Percentiles rank a stretch among this genome's conserved stretches.
phyloP scores from a whole-genome alignment of 306 rosid species.

The Abrus pulchellus region DNA sequence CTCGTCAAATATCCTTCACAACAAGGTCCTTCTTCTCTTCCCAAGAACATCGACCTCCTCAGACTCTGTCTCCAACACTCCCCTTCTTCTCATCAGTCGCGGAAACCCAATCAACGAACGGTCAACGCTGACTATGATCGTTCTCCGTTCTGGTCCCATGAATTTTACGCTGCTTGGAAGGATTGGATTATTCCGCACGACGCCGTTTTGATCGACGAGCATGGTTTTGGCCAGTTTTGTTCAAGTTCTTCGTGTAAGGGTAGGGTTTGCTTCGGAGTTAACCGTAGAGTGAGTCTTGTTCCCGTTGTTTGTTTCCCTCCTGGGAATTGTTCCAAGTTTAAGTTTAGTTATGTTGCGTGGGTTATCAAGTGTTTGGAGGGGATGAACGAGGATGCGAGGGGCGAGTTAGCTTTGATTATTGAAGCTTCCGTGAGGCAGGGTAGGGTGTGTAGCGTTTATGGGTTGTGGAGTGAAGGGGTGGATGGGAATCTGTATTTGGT shows the following conservation, averaged over 20 bases:
- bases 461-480: slow-evolving; percentile 79
- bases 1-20: slow-evolving; percentile 72
- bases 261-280: slow-evolving; percentile 55
- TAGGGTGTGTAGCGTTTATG: slow-evolving; percentile 66
- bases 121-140: slow-evolving; percentile 12
- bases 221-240: slow-evolving; percentile 45
- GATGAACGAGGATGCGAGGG: slow-evolving; percentile 68
- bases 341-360: slow-evolving; percentile 61
- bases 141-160: slow-evolving; percentile 73
- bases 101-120: slow-evolving; percentile 33
- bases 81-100: slow-evolving; percentile 1
- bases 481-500: slow-evolving; percentile 70
- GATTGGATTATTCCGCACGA: slow-evolving; percentile 69
- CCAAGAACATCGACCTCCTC: slow-evolving; percentile 94
- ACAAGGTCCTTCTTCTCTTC: slow-evolving; percentile 79
- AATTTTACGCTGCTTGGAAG: slow-evolving; percentile 74
- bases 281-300: slow-evolving; percentile 60
- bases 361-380: slow-evolving; percentile 74
- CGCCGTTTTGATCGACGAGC: slow-evolving; percentile 55
- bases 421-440: slow-evolving; percentile 63
- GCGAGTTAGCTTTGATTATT: slow-evolving; percentile 66
- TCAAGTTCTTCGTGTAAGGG: slow-evolving; percentile 46
- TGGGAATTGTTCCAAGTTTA: slow-evolving; percentile 47
- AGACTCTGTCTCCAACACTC: slow-evolving; percentile 55
- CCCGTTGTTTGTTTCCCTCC: slow-evolving; percentile 55